Evolutionary conservation across 23 red algal species (phyloP).

Genomic region (Gracilaria domingensis): DNA sequence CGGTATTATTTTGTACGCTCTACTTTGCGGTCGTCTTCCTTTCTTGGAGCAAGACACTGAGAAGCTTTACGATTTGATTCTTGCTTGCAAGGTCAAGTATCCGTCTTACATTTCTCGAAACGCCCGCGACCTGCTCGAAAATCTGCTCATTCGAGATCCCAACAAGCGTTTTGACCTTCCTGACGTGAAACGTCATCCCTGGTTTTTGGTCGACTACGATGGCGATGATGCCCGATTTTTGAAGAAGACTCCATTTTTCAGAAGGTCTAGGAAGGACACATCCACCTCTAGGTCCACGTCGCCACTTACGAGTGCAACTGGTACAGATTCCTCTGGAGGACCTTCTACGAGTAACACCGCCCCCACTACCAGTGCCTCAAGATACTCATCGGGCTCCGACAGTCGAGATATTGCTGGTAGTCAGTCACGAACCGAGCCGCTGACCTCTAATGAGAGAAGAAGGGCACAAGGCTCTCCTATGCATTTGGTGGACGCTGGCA

Average conservation of each 20-base stretch:
- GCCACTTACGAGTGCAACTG: neutral
- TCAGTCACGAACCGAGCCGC: constrained; percentile 7
- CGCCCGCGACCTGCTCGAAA: constrained; percentile 52
- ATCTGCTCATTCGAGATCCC: constrained; percentile 74
- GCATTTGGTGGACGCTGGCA: constrained; percentile 34
- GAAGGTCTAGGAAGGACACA: neutral
- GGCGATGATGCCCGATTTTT: constrained; percentile 54
- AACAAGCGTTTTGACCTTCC: constrained; percentile 66
- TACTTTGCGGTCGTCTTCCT: constrained; percentile 83
- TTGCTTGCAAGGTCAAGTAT: constrained; percentile 71
- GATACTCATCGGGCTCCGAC: neutral
- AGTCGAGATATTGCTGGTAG: neutral
- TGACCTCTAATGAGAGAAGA: constrained; percentile 3
- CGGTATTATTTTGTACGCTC: constrained; percentile 92
- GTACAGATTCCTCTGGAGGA: neutral
- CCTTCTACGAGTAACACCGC: neutral
- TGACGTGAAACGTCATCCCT: constrained; percentile 83
- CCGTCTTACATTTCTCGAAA: constrained; percentile 52
- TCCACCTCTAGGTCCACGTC: constrained; percentile 8
- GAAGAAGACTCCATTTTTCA: constrained; percentile 59
- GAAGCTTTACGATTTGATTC: constrained; percentile 79
- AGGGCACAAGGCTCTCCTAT: constrained; percentile 16
- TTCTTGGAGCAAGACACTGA: constrained; percentile 86
- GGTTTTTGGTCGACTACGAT: constrained; percentile 75
- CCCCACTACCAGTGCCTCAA: neutral